A percentile compares a stretch with the other conserved stretches of the same genome.
phyloP scores from a whole-genome alignment of 495 filamentous ascomycete species.

The Xylaria grammica region DNA sequence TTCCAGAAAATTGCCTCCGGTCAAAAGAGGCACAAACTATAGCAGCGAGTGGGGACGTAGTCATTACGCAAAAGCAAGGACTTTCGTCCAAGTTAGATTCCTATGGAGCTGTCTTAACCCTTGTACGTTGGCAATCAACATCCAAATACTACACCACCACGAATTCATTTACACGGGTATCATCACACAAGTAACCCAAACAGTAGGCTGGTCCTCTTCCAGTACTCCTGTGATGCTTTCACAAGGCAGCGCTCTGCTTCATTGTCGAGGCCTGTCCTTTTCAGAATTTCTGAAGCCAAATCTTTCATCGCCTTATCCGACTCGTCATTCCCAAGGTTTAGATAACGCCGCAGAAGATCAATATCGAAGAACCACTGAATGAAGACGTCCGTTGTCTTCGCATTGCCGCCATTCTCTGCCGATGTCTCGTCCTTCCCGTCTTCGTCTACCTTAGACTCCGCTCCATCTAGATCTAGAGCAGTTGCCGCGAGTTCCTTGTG shows the following conservation, averaged over 20 bases:
- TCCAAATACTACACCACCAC: neutral
- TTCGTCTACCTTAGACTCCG: constrained; percentile 13
- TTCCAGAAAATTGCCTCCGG: constrained; percentile 67
- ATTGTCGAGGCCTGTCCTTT: constrained; percentile 51
- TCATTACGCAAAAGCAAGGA: neutral
- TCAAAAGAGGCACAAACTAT: constrained; percentile 84
- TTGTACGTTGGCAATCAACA: neutral
- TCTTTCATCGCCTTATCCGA: constrained; percentile 47
- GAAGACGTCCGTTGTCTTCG: constrained; percentile 52
- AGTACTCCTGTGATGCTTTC: constrained; percentile 71
- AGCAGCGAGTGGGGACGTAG: constrained; percentile 1
- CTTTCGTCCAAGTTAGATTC: neutral
- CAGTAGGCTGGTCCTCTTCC: constrained; percentile 77
- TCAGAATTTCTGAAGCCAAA: constrained; percentile 52
- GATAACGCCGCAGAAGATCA: constrained; percentile 63
- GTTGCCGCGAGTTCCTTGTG: constrained; percentile 37
- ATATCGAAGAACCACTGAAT: constrained; percentile 83
- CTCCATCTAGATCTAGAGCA: constrained; percentile 2
- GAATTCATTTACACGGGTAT: constrained; percentile 10
- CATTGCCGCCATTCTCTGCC: constrained; percentile 22
- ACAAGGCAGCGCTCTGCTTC: constrained; percentile 54
- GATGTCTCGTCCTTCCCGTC: constrained; percentile 17
- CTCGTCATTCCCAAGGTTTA: constrained; percentile 29
- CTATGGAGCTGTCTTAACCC: neutral
- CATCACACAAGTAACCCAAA: constrained; percentile 61